A percentile compares a stretch with the other conserved stretches of the same genome.
Evolutionary conservation across 768 basidiomycete genomes (phyloP).

Genomic region (Mycena vulgaris): DNA sequence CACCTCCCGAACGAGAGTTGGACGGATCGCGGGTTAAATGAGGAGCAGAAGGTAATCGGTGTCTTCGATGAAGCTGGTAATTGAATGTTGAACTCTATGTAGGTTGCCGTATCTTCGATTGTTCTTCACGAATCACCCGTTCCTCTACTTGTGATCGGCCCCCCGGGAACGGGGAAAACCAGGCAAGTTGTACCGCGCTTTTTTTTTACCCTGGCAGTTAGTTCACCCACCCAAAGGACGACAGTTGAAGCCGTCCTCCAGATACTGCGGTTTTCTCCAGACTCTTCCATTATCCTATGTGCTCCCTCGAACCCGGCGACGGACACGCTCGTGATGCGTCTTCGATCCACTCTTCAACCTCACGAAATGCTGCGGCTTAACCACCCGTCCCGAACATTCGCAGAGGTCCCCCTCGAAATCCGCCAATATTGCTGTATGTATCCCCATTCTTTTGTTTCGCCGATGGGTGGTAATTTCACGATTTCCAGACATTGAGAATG

Average conservation of each 20-base stretch:
- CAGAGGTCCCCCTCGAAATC: slow-evolving; percentile 63
- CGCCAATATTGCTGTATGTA: slow-evolving; percentile 64
- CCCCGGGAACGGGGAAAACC: slow-evolving; percentile 70
- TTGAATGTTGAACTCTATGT: background rate
- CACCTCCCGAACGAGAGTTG: slow-evolving; percentile 54
- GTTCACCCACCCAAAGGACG: slow-evolving; percentile 50
- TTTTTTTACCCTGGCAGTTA: background rate
- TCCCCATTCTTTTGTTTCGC: background rate
- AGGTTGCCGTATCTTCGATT: slow-evolving; percentile 62
- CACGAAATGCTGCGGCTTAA: slow-evolving; percentile 65
- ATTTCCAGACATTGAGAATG: slow-evolving; percentile 60
- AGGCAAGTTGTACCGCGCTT: slow-evolving; percentile 46
- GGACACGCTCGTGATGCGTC: slow-evolving; percentile 62
- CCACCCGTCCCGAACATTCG: slow-evolving; percentile 64
- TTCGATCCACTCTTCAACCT: slow-evolving; percentile 55
- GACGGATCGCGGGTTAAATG: slow-evolving; percentile 63
- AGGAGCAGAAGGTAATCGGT: slow-evolving; percentile 59
- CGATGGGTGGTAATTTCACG: background rate
- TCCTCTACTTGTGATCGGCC: slow-evolving; percentile 65
- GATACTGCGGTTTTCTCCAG: slow-evolving; percentile 62
- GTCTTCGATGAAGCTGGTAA: slow-evolving; percentile 4
- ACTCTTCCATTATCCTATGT: slow-evolving; percentile 64
- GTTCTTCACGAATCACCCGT: slow-evolving; percentile 61
- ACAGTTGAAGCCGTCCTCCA: slow-evolving; percentile 66
- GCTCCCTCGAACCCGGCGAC: slow-evolving; percentile 69